Evolutionary conservation across 352 stramenopile genomes (phyloP).

Genomic region (Phytophthora sojae): DNA sequence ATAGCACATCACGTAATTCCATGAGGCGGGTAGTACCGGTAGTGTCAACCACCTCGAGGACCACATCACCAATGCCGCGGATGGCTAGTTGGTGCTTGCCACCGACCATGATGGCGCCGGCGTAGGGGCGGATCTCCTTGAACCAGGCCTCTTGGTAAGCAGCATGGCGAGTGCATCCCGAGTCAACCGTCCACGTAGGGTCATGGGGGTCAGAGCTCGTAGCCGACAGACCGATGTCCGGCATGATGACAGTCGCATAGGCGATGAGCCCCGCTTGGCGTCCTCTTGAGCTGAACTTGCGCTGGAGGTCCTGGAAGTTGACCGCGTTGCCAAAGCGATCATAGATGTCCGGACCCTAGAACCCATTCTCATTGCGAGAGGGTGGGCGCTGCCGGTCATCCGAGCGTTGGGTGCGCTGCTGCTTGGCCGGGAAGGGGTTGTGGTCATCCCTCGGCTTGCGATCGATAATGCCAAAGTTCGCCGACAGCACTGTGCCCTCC

Average conservation of each 20-base stretch:
- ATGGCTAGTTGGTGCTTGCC: slow-evolving; percentile 3
- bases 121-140: not conserved
- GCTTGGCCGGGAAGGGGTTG: too few relatives aligned
- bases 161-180: slow-evolving; percentile 8
- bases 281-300: not conserved
- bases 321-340: slow-evolving; percentile 14
- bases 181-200: slow-evolving; percentile 20
- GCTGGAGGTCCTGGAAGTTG: not conserved
- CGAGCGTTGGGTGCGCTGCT: not conserved
- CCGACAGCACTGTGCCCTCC: slow-evolving; percentile 14
- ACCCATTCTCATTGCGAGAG: not conserved
- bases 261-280: slow-evolving; percentile 6
- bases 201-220: slow-evolving; percentile 1
- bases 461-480: slow-evolving; percentile 2
- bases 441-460: too few relatives aligned
- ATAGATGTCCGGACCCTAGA: not conserved
- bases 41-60: not conserved
- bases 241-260: slow-evolving; percentile 1
- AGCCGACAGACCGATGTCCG: slow-evolving; percentile 3
- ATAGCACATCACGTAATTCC: slow-evolving; percentile 5
- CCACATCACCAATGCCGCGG: slow-evolving; percentile 10
- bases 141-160: slow-evolving; percentile 16
- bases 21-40: not conserved
- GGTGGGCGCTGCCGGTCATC: not conserved
- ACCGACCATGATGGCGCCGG: slow-evolving; percentile 16